phyloP scores from a whole-genome alignment of 2,329 filamentous ascomycete species.

The Colletotrichum lentis region DNA sequence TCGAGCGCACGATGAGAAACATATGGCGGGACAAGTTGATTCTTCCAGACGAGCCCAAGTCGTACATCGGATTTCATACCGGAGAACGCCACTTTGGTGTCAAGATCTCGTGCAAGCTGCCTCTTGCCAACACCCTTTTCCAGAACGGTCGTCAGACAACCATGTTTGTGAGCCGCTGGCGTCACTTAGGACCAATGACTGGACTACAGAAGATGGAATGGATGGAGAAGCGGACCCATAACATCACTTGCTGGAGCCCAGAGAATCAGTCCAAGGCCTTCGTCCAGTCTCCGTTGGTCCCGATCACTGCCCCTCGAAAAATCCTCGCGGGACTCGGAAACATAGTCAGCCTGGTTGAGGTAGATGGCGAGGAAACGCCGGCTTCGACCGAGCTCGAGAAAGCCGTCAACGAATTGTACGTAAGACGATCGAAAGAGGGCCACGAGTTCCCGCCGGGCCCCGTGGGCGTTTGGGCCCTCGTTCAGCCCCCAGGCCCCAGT shows the following conservation, averaged over 20 bases:
- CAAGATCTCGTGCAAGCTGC: slow-evolving; percentile 59
- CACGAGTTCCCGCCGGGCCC: slow-evolving; percentile 51
- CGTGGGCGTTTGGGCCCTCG: slow-evolving; percentile 76
- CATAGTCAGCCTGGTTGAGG: slow-evolving; percentile 72
- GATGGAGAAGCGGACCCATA: slow-evolving; percentile 52
- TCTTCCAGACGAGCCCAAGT: slow-evolving; percentile 11
- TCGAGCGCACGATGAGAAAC: slow-evolving; percentile 53
- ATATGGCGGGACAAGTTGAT: slow-evolving; percentile 50
- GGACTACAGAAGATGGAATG: slow-evolving; percentile 45
- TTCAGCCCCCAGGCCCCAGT: slow-evolving; percentile 58
- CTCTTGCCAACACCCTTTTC: slow-evolving; percentile 81
- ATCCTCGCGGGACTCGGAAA: slow-evolving; percentile 78
- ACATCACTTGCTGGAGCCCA: slow-evolving; percentile 41
- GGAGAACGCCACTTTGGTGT: background rate
- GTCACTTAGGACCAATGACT: slow-evolving; percentile 31
- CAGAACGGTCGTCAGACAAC: slow-evolving; percentile 72
- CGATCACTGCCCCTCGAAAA: slow-evolving; percentile 68
- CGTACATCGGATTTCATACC: slow-evolving; percentile 22
- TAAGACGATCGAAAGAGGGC: slow-evolving; percentile 50
- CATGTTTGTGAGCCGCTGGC: slow-evolving; percentile 58
- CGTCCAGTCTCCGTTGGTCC: slow-evolving; percentile 59
- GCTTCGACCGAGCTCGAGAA: slow-evolving; percentile 77
- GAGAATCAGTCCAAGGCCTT: slow-evolving; percentile 37
- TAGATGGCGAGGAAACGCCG: slow-evolving; percentile 58
- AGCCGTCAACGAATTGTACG: slow-evolving; percentile 67